phyloP scores from a whole-genome alignment of 176 grass and related monocot species.

The Oropetium thomaeum region DNA sequence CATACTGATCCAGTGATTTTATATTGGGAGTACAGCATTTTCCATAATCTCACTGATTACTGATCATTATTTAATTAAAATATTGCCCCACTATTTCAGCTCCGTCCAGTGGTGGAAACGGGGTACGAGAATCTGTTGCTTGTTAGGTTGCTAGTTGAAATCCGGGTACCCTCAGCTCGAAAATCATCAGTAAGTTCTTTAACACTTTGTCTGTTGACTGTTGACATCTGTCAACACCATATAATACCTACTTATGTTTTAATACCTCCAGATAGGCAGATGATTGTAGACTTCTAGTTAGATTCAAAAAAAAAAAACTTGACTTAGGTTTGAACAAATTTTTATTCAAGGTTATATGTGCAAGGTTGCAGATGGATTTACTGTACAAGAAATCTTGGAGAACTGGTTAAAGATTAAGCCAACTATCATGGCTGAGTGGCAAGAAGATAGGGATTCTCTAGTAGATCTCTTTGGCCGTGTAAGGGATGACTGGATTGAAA shows the following conservation, averaged over 20 bases:
- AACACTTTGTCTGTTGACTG: neutral
- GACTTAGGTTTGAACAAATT: slow-evolving; percentile 28
- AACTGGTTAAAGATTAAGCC: slow-evolving; percentile 76
- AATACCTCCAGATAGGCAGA: neutral
- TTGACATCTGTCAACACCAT: neutral
- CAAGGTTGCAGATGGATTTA: slow-evolving; percentile 92
- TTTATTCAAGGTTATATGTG: slow-evolving; percentile 34
- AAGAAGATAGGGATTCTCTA: slow-evolving; percentile 72
- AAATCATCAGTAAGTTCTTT: slow-evolving; percentile 68
- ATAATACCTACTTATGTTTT: slow-evolving; percentile 4
- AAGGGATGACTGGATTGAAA: slow-evolving; percentile 94
- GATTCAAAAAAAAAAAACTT: no score
- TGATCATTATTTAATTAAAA: slow-evolving; percentile 11
- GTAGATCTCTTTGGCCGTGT: slow-evolving; percentile 79
- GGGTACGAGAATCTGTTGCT: slow-evolving; percentile 96
- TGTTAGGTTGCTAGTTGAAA: slow-evolving; percentile 85
- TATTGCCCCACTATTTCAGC: slow-evolving; percentile 42
- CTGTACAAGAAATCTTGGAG: slow-evolving; percentile 64
- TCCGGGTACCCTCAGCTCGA: slow-evolving; percentile 51
- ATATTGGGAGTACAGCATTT: neutral
- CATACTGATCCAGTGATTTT: neutral
- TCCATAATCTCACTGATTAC: neutral
- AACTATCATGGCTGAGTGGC: slow-evolving; percentile 74
- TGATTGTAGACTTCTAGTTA: slow-evolving; percentile 27
- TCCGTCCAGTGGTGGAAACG: slow-evolving; percentile 92